Percentiles rank a stretch among this genome's conserved stretches.
phyloP scores from a whole-genome alignment of 164 flowering plant genomes.

The Saururus chinensis region DNA sequence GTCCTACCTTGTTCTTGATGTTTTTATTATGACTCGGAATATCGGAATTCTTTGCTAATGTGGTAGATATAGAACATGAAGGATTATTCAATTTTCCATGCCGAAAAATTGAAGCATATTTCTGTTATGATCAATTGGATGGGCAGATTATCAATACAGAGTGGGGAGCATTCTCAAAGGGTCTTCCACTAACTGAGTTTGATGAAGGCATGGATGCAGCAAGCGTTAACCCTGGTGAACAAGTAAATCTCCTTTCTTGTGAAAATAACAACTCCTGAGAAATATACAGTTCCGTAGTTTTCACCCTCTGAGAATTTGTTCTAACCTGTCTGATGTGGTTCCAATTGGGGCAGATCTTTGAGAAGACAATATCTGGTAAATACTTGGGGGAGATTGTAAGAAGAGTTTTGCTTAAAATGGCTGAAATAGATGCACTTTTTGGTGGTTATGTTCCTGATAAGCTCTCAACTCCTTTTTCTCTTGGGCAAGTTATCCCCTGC shows the following conservation, averaged over 20 bases:
- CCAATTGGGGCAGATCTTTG: constrained; percentile 43
- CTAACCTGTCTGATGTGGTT: not conserved
- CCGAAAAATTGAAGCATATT: not conserved
- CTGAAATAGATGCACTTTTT: constrained; percentile 46
- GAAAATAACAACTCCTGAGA: too few relatives aligned
- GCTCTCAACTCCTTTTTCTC: constrained; percentile 47
- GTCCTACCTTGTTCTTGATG: too few relatives aligned
- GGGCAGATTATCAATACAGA: constrained; percentile 75
- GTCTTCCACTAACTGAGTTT: constrained; percentile 66
- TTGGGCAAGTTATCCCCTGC: constrained; percentile 32
- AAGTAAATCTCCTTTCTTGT: constrained; percentile 28
- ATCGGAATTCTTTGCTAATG: too few relatives aligned
- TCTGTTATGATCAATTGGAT: not conserved
- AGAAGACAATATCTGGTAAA: constrained; percentile 95
- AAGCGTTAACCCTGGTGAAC: constrained; percentile 82
- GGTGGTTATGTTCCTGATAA: constrained; percentile 45
- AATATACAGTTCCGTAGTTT: too few relatives aligned
- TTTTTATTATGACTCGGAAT: too few relatives aligned
- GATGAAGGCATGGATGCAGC: constrained; percentile 81
- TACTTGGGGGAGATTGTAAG: constrained; percentile 84
- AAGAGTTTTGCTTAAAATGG: constrained; percentile 55
- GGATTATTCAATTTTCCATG: not conserved
- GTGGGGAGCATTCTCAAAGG: constrained; percentile 80
- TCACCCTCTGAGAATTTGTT: too few relatives aligned
- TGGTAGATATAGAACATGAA: too few relatives aligned